Conservation (phyloP, 139 green algal genomes). For the Monoraphidium neglectum region DNA sequence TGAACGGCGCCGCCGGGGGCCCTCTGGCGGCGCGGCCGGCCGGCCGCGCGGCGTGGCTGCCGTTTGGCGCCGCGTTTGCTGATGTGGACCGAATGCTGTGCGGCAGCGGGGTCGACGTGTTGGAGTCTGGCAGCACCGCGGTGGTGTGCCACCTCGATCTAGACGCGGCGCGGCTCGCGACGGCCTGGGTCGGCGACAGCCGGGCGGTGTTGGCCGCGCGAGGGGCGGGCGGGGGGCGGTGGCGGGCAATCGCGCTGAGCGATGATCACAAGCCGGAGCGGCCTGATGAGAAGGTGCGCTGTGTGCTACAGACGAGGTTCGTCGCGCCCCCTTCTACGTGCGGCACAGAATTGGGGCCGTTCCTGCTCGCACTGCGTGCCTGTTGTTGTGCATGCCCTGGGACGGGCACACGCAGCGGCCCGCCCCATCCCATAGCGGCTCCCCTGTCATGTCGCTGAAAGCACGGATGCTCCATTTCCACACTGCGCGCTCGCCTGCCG, state of each 20-base stretch:
- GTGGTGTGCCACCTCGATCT: constrained; percentile 28
- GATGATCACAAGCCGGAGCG: constrained; percentile 54
- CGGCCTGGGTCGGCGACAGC: constrained; percentile 53
- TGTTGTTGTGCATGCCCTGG: not conserved
- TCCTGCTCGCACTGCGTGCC: not conserved
- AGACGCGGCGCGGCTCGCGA: constrained; percentile 27
- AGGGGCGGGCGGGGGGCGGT: not conserved
- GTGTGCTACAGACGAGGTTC: too few species aligned
- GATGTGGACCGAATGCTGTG: constrained; percentile 9
- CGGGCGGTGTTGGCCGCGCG: constrained; percentile 37
- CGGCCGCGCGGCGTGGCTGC: not conserved
- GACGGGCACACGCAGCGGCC: too few species aligned
- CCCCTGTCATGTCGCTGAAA: too few species aligned
- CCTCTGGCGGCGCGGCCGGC: not conserved
- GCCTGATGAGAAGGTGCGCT: constrained; percentile 36
- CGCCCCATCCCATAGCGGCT: too few species aligned
- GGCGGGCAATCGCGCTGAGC: constrained; percentile 18
- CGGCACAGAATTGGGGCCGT: not conserved
- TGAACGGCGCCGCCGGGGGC: not conserved
- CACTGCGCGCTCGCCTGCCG: too few species aligned
- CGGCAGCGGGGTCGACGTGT: constrained; percentile 9
- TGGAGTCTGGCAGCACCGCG: constrained; percentile 32
- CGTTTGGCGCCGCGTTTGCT: constrained; percentile 4
- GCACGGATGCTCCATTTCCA: too few species aligned
- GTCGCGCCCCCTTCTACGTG: too few species aligned